Conservation (phyloP, 2,329 filamentous ascomycete species). For the Aureobasidium sp. region DNA sequence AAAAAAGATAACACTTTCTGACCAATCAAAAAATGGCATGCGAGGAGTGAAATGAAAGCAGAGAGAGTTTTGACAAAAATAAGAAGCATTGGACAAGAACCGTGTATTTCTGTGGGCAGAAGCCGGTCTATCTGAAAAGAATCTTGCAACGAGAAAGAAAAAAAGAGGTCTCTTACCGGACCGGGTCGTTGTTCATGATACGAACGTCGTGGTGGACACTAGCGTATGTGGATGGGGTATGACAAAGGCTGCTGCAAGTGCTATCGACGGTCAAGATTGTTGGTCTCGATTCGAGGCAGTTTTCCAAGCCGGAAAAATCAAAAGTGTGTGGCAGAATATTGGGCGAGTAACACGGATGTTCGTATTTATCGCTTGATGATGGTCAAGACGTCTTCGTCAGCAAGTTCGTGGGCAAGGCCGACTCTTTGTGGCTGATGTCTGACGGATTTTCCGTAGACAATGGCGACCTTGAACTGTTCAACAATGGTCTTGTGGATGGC, state of each 20-base stretch:
- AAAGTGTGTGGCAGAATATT: neutral
- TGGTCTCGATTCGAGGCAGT: slow-evolving; percentile 17
- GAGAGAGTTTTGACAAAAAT: neutral
- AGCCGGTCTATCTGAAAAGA: slow-evolving; percentile 11
- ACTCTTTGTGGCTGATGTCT: slow-evolving; percentile 98
- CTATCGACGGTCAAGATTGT: neutral
- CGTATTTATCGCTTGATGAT: slow-evolving; percentile 30
- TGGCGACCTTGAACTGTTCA: slow-evolving; percentile 89
- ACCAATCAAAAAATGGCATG: slow-evolving; percentile 10
- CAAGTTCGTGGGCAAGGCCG: slow-evolving; percentile 81
- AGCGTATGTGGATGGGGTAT: slow-evolving; percentile 12
- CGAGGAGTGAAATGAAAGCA: neutral
- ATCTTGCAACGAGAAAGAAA: neutral
- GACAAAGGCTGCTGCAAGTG: slow-evolving; percentile 12
- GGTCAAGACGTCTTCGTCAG: slow-evolving; percentile 77
- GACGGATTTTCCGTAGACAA: slow-evolving; percentile 95
- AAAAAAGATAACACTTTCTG: slow-evolving; percentile 6
- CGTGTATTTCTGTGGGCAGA: slow-evolving; percentile 4
- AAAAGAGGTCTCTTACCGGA: slow-evolving; percentile 14
- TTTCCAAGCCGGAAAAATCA: slow-evolving; percentile 3
- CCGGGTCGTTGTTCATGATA: slow-evolving; percentile 14
- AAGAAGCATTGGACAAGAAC: neutral
- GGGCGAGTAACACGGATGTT: neutral
- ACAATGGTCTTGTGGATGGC: slow-evolving; percentile 93
- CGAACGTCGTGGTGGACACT: slow-evolving; percentile 7